Conservation (phyloP, 768 basidiomycete genomes). For the Rhizopogon salebrosus region DNA sequence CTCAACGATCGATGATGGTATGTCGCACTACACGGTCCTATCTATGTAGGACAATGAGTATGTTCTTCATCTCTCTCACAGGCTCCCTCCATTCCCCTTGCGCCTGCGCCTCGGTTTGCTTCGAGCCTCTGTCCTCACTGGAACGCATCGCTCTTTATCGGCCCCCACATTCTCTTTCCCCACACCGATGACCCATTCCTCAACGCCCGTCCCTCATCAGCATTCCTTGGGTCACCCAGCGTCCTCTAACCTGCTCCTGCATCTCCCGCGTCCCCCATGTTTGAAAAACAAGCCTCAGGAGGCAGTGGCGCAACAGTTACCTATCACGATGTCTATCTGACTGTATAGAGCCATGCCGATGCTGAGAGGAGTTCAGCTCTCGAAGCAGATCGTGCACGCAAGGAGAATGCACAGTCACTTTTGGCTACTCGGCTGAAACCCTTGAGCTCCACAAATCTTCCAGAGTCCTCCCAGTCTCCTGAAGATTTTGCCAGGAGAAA, state of each 20-base stretch:
- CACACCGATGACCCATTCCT: conserved; percentile 72
- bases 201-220: conserved; percentile 65
- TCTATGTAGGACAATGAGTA: too few relatives aligned
- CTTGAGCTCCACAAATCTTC: conserved; percentile 48
- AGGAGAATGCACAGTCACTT: conserved; percentile 74
- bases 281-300: conserved; percentile 22
- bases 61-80: too few relatives aligned
- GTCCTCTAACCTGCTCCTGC: conserved; percentile 40
- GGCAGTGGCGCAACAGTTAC: conserved; percentile 48
- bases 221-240: conserved; percentile 76
- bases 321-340: conserved; percentile 89
- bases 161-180: conserved; percentile 66
- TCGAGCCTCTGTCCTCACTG: conserved; percentile 69
- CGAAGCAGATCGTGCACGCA: conserved; percentile 71
- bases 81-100: conserved; percentile 71
- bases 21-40: too few relatives aligned
- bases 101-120: conserved; percentile 60
- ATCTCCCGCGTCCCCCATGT: conserved; percentile 21
- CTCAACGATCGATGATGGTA: too few relatives aligned
- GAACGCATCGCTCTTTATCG: conserved; percentile 57
- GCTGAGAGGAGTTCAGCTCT: conserved; percentile 77
- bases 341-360: conserved; percentile 95
- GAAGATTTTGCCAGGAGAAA: conserved; percentile 55
- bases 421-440: conserved; percentile 64
- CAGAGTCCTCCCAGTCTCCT: conserved; percentile 36